A percentile compares a stretch with the other conserved stretches of the same genome.
These are phyloP conservation scores for Astrothelium subdiscretum DNA, from an alignment of 495 filamentous ascomycete species.

Conservation along the genomic window DNA sequence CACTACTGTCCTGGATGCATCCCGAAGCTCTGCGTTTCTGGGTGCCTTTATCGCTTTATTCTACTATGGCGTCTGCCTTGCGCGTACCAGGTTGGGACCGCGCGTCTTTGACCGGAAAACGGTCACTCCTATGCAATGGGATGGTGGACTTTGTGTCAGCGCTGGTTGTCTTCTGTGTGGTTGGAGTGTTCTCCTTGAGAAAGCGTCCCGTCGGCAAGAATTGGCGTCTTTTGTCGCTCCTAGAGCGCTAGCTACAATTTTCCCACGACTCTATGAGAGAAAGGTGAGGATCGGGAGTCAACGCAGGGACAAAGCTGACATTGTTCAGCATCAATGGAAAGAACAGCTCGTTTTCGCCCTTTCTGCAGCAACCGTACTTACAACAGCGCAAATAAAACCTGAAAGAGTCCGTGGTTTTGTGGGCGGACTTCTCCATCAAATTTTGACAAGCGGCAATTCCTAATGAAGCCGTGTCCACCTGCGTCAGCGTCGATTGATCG, in stretches of 20 bases:
- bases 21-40: slow-evolving; percentile 71
- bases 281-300: slow-evolving; percentile 32
- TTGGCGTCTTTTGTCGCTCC: slow-evolving; percentile 79
- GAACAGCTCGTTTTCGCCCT: slow-evolving; percentile 64
- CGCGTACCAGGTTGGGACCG: slow-evolving; percentile 70
- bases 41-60: slow-evolving; percentile 71
- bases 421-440: slow-evolving; percentile 37
- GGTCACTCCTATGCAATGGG: slow-evolving; percentile 47
- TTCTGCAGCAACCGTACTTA: slow-evolving; percentile 66
- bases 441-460: background rate
- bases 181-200: slow-evolving; percentile 73
- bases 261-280: slow-evolving; percentile 62
- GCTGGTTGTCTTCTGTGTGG: slow-evolving; percentile 71
- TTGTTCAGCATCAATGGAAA: slow-evolving; percentile 52
- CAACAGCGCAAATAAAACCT: slow-evolving; percentile 53
- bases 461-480: background rate
- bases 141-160: slow-evolving; percentile 61
- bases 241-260: slow-evolving; percentile 61
- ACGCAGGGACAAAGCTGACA: background rate
- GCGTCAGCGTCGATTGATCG: background rate
- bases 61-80: slow-evolving; percentile 81
- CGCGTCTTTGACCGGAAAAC: slow-evolving; percentile 43
- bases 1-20: slow-evolving; percentile 47
- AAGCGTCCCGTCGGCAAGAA: slow-evolving; percentile 56
- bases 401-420: slow-evolving; percentile 60